These are phyloP conservation scores for Morella rubra DNA, from an alignment of 306 rosid species.

Conservation along the genomic window DNA sequence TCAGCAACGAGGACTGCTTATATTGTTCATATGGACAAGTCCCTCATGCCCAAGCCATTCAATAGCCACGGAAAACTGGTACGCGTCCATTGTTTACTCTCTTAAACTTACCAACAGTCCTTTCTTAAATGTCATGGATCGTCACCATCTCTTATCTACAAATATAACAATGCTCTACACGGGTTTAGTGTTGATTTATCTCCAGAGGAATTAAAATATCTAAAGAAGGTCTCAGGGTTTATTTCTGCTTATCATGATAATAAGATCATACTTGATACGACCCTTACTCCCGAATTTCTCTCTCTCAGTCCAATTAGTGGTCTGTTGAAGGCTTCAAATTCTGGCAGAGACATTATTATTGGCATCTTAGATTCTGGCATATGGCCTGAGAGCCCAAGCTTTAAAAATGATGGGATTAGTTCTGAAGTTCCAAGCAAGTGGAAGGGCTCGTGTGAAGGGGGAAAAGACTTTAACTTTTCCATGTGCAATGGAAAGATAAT, in stretches of 20 bases:
- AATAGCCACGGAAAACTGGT: neutral
- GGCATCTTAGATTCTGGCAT: neutral
- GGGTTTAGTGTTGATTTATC: slow-evolving; percentile 20
- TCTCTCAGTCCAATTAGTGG: neutral
- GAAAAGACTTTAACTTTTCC: too few species aligned
- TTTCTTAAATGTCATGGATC: neutral
- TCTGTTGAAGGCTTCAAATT: neutral
- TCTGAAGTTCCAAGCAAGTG: too few species aligned
- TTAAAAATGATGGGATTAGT: too few species aligned
- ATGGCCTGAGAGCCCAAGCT: slow-evolving; percentile 1
- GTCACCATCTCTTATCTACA: slow-evolving; percentile 12
- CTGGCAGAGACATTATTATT: neutral
- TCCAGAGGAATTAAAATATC: slow-evolving; percentile 1
- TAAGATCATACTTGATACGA: neutral
- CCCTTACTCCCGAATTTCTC: neutral
- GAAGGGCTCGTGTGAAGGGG: too few species aligned
- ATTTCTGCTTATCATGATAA: too few species aligned
- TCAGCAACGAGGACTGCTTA: neutral
- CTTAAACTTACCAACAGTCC: neutral
- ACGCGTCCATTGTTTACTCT: neutral
- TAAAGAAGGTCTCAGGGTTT: neutral
- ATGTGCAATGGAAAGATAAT: too few species aligned
- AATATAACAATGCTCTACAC: slow-evolving; percentile 19
- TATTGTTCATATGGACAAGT: neutral
- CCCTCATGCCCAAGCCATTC: neutral